A percentile compares a stretch with the other conserved stretches of the same genome.
Conservation (phyloP, 805 yeast species). For the Nakazawaea pomicola region DNA sequence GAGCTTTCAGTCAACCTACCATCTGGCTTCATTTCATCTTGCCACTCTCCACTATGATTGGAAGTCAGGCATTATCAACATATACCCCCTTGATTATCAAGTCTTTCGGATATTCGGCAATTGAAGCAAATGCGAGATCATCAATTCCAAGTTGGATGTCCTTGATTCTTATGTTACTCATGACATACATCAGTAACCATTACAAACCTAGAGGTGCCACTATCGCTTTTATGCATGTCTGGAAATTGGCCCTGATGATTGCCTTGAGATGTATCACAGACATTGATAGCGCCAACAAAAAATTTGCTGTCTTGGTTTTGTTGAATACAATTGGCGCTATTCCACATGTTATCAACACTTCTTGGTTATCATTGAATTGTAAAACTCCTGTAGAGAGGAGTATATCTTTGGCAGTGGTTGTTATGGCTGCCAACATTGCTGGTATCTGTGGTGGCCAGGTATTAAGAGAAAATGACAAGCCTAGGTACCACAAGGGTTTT, state of each 20-base stretch:
- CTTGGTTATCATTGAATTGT: conserved; percentile 15
- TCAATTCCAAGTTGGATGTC: conserved; percentile 13
- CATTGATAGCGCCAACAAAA: background rate
- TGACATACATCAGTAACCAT: conserved; percentile 6
- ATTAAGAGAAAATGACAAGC: conserved; percentile 15
- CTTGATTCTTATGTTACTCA: background rate
- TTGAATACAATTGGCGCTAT: background rate
- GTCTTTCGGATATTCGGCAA: conserved; percentile 12
- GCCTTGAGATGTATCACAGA: conserved; percentile 4
- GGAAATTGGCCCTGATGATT: conserved; percentile 5
- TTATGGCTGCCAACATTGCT: conserved; percentile 18
- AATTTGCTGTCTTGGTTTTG: conserved; percentile 9
- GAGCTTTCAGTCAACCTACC: background rate
- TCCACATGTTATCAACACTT: conserved; percentile 14
- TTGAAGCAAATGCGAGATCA: conserved; percentile 16
- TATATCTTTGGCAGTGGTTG: conserved; percentile 15
- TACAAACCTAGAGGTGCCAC: conserved; percentile 12
- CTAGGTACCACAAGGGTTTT: conserved; percentile 15
- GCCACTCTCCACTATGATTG: conserved; percentile 2
- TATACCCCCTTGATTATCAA: conserved; percentile 15
- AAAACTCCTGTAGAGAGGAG: conserved; percentile 15
- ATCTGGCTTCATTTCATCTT: conserved; percentile 9
- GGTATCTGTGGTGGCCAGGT: conserved; percentile 19
- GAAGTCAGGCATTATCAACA: conserved; percentile 12
- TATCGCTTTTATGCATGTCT: conserved; percentile 2